Conservation (phyloP, 106 monocot species). For the Narthecium ossifragum region DNA sequence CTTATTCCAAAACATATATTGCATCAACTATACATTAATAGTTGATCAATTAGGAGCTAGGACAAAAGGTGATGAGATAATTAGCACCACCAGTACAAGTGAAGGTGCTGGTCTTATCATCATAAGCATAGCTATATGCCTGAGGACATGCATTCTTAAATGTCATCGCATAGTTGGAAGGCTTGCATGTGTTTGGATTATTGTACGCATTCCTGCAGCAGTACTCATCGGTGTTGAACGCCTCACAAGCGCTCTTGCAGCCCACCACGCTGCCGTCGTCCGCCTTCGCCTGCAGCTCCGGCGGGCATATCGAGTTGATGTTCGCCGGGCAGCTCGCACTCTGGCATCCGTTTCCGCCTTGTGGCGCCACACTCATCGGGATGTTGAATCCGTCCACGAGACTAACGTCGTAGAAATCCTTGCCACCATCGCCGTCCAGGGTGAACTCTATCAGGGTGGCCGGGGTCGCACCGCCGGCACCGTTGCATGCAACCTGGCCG, state of each 20-base stretch:
- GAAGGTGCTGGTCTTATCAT: constrained; percentile 14
- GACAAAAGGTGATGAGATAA: constrained; percentile 23
- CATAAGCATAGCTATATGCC: constrained; percentile 19
- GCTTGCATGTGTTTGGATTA: constrained; percentile 3
- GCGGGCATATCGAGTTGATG: constrained; percentile 30
- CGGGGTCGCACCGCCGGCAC: constrained; percentile 20
- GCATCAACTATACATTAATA: no score
- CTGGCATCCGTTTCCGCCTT: no score
- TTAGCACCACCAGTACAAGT: constrained; percentile 16
- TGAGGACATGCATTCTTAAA: constrained; percentile 19
- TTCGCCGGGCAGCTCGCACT: constrained; percentile 13
- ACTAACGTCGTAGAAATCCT: constrained; percentile 46
- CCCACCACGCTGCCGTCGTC: constrained; percentile 12
- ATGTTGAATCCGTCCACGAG: constrained; percentile 53
- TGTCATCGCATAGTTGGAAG: neutral
- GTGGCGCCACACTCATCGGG: constrained; percentile 17
- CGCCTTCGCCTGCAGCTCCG: constrained; percentile 9
- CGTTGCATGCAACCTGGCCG: constrained; percentile 20
- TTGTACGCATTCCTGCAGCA: constrained; percentile 13
- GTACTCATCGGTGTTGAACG: constrained; percentile 6
- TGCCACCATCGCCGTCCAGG: constrained; percentile 14
- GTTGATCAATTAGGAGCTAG: no score
- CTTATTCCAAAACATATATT: no score
- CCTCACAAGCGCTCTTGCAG: constrained; percentile 25
- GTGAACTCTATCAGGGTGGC: constrained; percentile 41